Evolutionary conservation across 2,329 filamentous ascomycete species (phyloP).

Genomic region (Xylogone sp.): DNA sequence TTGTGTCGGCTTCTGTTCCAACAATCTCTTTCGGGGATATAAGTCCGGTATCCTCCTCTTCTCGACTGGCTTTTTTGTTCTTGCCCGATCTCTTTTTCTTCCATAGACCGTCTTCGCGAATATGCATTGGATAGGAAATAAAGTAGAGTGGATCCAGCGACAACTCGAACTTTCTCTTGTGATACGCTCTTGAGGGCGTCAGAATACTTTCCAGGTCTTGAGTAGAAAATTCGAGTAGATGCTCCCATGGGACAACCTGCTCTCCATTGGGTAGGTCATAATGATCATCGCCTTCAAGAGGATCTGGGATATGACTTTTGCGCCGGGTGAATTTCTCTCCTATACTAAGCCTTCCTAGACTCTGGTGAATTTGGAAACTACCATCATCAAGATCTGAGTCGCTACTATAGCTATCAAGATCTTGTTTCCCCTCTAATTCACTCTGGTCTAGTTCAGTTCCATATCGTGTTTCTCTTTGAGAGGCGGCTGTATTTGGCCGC

Average conservation of each 20-base stretch:
- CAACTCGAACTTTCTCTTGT: conserved; percentile 80
- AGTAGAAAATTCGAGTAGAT: conserved; percentile 69
- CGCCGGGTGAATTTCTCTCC: conserved; percentile 11
- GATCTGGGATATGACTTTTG: conserved; percentile 14
- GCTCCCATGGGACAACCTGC: conserved; percentile 65
- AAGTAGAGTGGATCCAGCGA: conserved; percentile 77
- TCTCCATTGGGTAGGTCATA: conserved; percentile 51
- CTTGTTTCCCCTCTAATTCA: conserved; percentile 9
- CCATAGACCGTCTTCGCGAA: conserved; percentile 75
- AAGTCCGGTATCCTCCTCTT: conserved; percentile 11
- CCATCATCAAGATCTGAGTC: conserved; percentile 47
- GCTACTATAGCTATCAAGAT: conserved; percentile 29
- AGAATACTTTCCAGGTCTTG: conserved; percentile 77
- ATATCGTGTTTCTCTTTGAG: conserved; percentile 20
- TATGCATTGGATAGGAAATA: conserved; percentile 79
- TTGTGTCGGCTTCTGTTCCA: conserved; percentile 18
- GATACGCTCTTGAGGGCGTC: conserved; percentile 70
- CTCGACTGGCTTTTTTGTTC: conserved; percentile 31
- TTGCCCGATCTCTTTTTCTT: conserved; percentile 52
- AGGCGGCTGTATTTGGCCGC: conserved; percentile 36
- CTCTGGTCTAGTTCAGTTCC: conserved; percentile 29
- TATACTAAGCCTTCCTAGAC: conserved; percentile 16
- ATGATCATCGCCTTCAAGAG: conserved; percentile 32
- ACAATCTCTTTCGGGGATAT: conserved; percentile 9
- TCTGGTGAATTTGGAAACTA: conserved; percentile 34